Evolutionary conservation across 208 protist species (phyloP), one percentile per base, ranked within the genome.

Genomic region (Leishmania aethiopica): DNA sequence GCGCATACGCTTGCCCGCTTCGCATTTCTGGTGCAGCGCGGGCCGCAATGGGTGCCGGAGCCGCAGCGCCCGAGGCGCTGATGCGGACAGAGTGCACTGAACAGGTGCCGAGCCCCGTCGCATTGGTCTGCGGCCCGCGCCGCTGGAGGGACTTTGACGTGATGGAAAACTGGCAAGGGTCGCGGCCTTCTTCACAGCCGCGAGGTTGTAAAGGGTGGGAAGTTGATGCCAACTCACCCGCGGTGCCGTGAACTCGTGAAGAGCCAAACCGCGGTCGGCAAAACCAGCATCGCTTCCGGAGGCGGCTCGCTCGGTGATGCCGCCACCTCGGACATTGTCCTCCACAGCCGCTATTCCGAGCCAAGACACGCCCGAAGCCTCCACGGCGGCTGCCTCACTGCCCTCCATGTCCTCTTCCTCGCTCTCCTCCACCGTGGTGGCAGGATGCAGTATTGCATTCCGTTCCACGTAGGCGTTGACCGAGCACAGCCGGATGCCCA

Each of bases 401-500:
- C 35, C 47, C 19, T 3, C 66, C 66, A 45, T 10, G 40, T 75
- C 47, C n/a, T 75, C 71, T 35, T 75, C 45, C 71, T 42, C 64
- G 40, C 47, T 53, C 25, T 47, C n/a, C 70, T 32, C 0, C 60
- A 71, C 51, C 28, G 53, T 60, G 15, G 53, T 77, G 19, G 5
- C 10, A 6, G 72, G 37, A 37, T 78, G 62, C 35, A 79, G 53
- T 10, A 88, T 40, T 37, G 78, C 77, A 51, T 88, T 88, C 13
- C 77, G 71, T 57, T 88, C 84, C 25, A 88, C 81, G 57, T 80
- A 88, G 22, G 75, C 77, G 19, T 77, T 28, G 17, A 84, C 67
- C 19, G n/a, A 49, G 69, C 45, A 32, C 57, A 77, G 49, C 1
- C 22, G 49, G 28, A 28, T 19, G 72, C 40, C 15, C 47, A 10